phyloP scores from a whole-genome alignment of 352 stramenopile species.

The Globisporangium okanoganense region DNA sequence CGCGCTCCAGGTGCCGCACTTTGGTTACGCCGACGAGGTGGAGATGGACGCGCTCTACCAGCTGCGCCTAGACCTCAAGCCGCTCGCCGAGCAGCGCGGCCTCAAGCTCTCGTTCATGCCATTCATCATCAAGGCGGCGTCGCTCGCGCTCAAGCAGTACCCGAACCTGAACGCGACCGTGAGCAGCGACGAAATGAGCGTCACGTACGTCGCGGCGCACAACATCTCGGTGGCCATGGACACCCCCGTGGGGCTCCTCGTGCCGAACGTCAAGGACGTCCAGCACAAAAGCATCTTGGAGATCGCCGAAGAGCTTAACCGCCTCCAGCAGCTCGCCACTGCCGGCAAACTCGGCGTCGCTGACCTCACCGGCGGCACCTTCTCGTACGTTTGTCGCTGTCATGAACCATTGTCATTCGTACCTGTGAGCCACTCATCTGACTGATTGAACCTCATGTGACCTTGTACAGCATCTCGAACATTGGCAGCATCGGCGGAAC shows the following conservation, averaged over 20 bases:
- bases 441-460: conserved; percentile 1
- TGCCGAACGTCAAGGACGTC: conserved; percentile 95
- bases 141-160: conserved; percentile 92
- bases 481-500: conserved; percentile 97
- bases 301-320: conserved; percentile 82
- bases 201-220: conserved; percentile 91
- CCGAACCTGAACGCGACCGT: conserved; percentile 94
- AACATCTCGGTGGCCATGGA: conserved; percentile 99
- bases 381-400: conserved; percentile 50
- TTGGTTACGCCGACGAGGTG: conserved; percentile 97
- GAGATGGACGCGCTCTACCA: conserved; percentile 88
- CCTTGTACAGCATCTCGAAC: conserved; percentile 68
- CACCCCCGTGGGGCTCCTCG: conserved; percentile 93
- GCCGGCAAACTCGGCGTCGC: conserved; percentile 70
- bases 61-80: conserved; percentile 88
- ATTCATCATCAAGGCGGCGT: conserved; percentile 95
- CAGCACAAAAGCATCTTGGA: conserved; percentile 80
- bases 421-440: neutral
- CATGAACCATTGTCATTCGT: neutral
- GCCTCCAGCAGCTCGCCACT: conserved; percentile 83
- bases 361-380: conserved; percentile 93
- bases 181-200: conserved; percentile 72
- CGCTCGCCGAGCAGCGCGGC: conserved; percentile 61
- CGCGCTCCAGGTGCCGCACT: conserved; percentile 95
- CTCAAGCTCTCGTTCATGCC: conserved; percentile 96